Conservation (phyloP, 2,329 filamentous ascomycete species). For the Paecilomyces fulvus region DNA sequence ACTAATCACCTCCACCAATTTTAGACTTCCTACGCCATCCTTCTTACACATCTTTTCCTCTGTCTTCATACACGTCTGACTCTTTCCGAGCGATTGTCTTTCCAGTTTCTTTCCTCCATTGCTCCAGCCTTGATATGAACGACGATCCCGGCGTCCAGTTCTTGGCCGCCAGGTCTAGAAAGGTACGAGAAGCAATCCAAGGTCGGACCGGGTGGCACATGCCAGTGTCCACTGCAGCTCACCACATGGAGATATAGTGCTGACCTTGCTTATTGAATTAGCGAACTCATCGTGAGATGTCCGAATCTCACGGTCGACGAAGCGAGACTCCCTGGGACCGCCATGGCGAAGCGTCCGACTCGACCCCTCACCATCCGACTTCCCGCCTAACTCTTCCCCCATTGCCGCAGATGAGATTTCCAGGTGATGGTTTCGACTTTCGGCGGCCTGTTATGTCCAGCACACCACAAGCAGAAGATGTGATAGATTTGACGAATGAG, state of each 20-base stretch:
- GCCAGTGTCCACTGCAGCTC: neutral
- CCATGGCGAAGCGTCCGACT: constrained; percentile 14
- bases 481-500: constrained; percentile 42
- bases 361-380: constrained; percentile 10
- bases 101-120: constrained; percentile 4
- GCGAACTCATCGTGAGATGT: constrained; percentile 30
- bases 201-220: constrained; percentile 16
- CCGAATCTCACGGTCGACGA: constrained; percentile 17
- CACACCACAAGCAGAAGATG: constrained; percentile 21
- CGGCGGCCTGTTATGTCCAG: constrained; percentile 42
- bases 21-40: neutral
- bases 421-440: constrained; percentile 49
- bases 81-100: constrained; percentile 5
- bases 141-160: constrained; percentile 28
- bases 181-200: constrained; percentile 20
- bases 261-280: constrained; percentile 13
- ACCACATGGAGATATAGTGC: neutral
- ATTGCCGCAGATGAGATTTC: constrained; percentile 30
- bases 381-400: constrained; percentile 17
- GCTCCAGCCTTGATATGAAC: constrained; percentile 22
- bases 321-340: constrained; percentile 18
- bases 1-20: constrained; percentile 1
- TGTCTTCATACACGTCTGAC: constrained; percentile 3
- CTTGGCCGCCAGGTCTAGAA: constrained; percentile 28
- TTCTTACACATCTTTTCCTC: neutral